Conservation (phyloP, 805 yeast genomes). For the Saccharomycopsis guyanensis region DNA sequence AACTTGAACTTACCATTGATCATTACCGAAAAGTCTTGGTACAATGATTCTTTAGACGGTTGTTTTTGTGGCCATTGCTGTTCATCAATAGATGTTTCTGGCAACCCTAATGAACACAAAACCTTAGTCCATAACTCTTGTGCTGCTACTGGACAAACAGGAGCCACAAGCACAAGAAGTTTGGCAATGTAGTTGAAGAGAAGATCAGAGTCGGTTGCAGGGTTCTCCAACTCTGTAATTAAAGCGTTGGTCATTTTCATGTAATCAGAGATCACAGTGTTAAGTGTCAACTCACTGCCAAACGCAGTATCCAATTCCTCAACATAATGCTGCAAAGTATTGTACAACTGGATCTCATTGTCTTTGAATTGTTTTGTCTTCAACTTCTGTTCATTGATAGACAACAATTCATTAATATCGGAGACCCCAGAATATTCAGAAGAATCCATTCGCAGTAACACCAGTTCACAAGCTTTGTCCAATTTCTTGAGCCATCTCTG, state of each 20-base stretch:
- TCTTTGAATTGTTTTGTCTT: slow-evolving; percentile 27
- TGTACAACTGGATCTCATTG: slow-evolving; percentile 50
- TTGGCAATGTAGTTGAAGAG: slow-evolving; percentile 42
- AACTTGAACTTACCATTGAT: slow-evolving; percentile 67
- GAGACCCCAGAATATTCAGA: neutral
- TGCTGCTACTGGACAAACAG: slow-evolving; percentile 72
- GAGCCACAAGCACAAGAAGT: slow-evolving; percentile 59
- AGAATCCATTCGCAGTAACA: too few relatives aligned
- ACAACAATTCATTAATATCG: neutral
- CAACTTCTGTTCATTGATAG: neutral
- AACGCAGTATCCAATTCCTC: slow-evolving; percentile 52
- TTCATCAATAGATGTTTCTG: slow-evolving; percentile 45
- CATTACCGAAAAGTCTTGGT: slow-evolving; percentile 47
- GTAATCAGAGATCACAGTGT: slow-evolving; percentile 81
- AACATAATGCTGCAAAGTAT: slow-evolving; percentile 42
- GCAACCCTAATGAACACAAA: neutral
- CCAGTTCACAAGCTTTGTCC: slow-evolving; percentile 2
- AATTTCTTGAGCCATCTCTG: slow-evolving; percentile 63
- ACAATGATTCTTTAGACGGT: slow-evolving; percentile 31
- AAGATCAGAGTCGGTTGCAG: slow-evolving; percentile 33
- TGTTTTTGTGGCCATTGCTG: slow-evolving; percentile 60
- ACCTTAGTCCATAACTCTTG: slow-evolving; percentile 62
- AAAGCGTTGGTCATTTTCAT: slow-evolving; percentile 70
- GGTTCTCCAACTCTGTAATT: slow-evolving; percentile 30
- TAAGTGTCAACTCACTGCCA: slow-evolving; percentile 51